Evolutionary conservation across 1,284 basidiomycete species (phyloP).

Genomic region (Ganoderma meredithae): DNA sequence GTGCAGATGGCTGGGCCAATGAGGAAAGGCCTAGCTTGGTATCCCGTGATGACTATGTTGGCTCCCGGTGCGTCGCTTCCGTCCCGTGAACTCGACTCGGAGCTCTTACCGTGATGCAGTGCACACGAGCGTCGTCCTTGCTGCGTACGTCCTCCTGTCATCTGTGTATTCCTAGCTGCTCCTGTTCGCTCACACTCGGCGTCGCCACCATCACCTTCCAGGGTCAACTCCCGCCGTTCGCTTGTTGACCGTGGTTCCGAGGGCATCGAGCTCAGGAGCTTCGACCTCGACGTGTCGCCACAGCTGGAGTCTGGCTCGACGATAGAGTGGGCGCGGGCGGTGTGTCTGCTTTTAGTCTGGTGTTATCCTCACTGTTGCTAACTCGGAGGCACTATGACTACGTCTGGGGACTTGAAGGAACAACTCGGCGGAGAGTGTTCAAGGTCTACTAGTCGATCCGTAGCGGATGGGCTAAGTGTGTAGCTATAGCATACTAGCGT

Average conservation of each 20-base stretch:
- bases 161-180: neutral
- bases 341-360: neutral
- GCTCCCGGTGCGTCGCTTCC: neutral
- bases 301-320: neutral
- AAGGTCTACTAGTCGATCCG: neutral
- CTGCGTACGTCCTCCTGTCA: neutral
- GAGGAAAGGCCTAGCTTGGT: slow-evolving; percentile 2
- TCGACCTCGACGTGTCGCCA: slow-evolving; percentile 8
- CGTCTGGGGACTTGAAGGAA: neutral
- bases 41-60: neutral
- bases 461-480: neutral
- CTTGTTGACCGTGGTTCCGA: slow-evolving; percentile 12
- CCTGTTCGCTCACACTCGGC: neutral
- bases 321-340: neutral
- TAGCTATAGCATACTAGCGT: neutral
- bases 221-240: slow-evolving; percentile 16
- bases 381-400: neutral
- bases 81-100: neutral
- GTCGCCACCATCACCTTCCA: neutral
- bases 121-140: slow-evolving; percentile 7
- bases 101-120: neutral
- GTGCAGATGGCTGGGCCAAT: neutral
- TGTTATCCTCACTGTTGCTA: neutral
- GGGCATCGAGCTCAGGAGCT: slow-evolving; percentile 11
- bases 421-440: neutral